Evolutionary conservation across 768 basidiomycete genomes (phyloP).

Genomic region (Clathrus columnatus): DNA sequence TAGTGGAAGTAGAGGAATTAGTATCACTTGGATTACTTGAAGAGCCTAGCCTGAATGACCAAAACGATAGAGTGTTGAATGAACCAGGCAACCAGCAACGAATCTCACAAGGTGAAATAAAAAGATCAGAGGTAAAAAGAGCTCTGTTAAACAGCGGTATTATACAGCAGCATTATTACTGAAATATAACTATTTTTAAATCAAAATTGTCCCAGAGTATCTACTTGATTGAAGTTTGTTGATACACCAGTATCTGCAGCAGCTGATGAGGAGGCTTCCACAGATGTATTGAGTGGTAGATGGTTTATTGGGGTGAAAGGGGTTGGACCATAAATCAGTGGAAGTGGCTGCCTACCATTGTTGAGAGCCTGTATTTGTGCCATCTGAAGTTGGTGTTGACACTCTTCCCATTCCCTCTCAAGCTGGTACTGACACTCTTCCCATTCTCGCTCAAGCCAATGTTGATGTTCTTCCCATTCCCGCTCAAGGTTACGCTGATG

Average conservation of each 20-base stretch:
- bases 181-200: too few species aligned
- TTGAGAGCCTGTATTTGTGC: too few species aligned
- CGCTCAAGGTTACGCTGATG: too few species aligned
- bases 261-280: too few species aligned
- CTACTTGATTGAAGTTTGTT: too few species aligned
- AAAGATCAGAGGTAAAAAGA: not conserved
- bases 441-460: not conserved
- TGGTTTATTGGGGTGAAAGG: too few species aligned
- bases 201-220: too few species aligned
- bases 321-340: too few species aligned
- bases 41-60: constrained; percentile 1
- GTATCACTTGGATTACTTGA: constrained; percentile 22
- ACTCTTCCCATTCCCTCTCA: not conserved
- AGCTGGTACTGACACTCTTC: not conserved
- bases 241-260: too few species aligned
- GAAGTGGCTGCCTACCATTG: too few species aligned
- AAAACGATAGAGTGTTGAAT: not conserved
- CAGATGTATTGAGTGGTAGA: too few species aligned
- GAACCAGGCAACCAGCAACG: not conserved
- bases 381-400: not conserved
- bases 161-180: too few species aligned
- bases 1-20: constrained; percentile 17
- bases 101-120: not conserved
- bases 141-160: not conserved
- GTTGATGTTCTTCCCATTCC: not conserved